These are phyloP conservation scores for Pachysolen tannophilus DNA, from an alignment of 805 yeast genomes.

Conservation along the genomic window DNA sequence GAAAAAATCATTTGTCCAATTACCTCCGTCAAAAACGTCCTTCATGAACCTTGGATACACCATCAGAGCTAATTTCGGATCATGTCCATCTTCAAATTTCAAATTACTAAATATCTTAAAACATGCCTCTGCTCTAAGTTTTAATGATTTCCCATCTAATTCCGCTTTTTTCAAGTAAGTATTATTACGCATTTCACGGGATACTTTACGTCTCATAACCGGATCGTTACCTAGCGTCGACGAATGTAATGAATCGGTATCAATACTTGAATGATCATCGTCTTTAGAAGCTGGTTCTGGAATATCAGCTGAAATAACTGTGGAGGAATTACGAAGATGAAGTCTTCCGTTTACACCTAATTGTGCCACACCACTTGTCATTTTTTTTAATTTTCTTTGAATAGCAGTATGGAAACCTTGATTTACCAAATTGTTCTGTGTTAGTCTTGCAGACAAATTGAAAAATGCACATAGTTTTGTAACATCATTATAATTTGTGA, in stretches of 20 bases:
- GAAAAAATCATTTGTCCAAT: constrained; percentile 67
- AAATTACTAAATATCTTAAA: constrained; percentile 12
- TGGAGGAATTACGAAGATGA: too few relatives aligned
- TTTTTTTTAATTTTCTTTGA: constrained; percentile 39
- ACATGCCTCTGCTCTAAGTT: constrained; percentile 12
- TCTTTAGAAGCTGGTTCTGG: constrained; percentile 5
- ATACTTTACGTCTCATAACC: too few relatives aligned
- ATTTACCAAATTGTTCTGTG: constrained; percentile 39
- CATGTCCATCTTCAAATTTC: constrained; percentile 11
- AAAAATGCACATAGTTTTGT: constrained; percentile 44
- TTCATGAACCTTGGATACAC: constrained; percentile 61
- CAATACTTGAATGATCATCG: constrained; percentile 3
- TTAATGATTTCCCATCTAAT: constrained; percentile 15
- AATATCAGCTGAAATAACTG: constrained; percentile 33
- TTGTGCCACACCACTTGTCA: constrained; percentile 50
- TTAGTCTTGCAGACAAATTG: constrained; percentile 47
- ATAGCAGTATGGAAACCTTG: constrained; percentile 40
- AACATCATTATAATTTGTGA: constrained; percentile 43
- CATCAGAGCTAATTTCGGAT: constrained; percentile 41
- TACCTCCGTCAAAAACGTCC: constrained; percentile 69
- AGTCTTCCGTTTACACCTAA: constrained; percentile 58
- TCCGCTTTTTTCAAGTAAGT: constrained; percentile 16
- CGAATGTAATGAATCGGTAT: not conserved
- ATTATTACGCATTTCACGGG: too few relatives aligned
- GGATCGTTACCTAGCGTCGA: not conserved